Conservation (phyloP, 2,329 filamentous ascomycete genomes). For the Neofusicoccum laricinum region DNA sequence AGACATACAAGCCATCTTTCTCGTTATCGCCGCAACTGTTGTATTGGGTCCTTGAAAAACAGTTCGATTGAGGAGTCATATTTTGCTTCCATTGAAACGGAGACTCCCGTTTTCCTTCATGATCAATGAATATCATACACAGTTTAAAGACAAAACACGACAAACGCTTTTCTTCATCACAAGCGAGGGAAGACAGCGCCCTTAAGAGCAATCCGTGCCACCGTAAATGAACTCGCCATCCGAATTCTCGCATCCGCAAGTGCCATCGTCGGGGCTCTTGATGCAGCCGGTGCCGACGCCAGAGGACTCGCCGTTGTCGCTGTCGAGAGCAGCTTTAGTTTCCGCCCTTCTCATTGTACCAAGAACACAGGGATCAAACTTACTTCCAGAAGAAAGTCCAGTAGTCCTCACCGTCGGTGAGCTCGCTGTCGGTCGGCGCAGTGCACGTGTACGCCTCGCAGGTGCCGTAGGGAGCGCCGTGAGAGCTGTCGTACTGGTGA, state of each 20-base stretch:
- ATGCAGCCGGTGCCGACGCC: constrained; percentile 29
- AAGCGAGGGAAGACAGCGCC: neutral
- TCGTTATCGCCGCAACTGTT: too few relatives aligned
- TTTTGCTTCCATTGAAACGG: too few relatives aligned
- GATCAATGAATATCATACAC: neutral
- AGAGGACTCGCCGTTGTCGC: constrained; percentile 19
- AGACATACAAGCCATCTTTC: too few relatives aligned
- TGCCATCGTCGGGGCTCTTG: constrained; percentile 22
- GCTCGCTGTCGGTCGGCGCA: neutral
- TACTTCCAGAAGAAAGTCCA: constrained; percentile 12
- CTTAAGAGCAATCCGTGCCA: neutral
- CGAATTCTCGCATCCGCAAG: constrained; percentile 12
- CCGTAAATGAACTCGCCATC: neutral
- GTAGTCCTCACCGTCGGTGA: neutral
- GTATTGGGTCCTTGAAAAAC: too few relatives aligned
- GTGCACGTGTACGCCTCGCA: constrained; percentile 23
- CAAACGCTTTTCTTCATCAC: neutral
- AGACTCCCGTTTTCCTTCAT: neutral
- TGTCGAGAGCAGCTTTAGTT: neutral
- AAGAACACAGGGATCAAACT: constrained; percentile 23
- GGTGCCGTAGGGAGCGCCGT: constrained; percentile 47
- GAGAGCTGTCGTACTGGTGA: constrained; percentile 42
- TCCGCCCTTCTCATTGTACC: constrained; percentile 8
- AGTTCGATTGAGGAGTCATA: too few relatives aligned
- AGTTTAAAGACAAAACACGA: neutral